Evolutionary conservation across 129 eudicot species (phyloP), one percentile per base, ranked within the genome.

Genomic region (Lonicera japonica): DNA sequence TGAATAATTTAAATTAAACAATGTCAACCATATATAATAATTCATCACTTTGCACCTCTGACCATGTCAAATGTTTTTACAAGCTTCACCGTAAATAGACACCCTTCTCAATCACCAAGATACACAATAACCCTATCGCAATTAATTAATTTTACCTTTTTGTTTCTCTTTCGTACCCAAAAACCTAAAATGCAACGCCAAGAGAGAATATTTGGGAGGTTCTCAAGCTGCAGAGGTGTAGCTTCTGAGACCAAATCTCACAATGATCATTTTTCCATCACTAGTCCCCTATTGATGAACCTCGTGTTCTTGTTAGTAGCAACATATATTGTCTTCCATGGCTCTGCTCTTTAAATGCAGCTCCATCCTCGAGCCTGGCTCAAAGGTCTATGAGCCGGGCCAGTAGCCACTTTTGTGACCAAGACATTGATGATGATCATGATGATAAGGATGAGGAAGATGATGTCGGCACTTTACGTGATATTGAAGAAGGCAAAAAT

Each of bases 181-280:
- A 14, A 18, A 72, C 14, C 50, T 1, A 43, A 14, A 4, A 58
- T 69, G 76, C 19, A 64, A 43, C 64, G 14, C 43, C 41, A 22
- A 10, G 69, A 52, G 22, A 70, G 43, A 15, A 15, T 47, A 25
- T 0, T 70, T 14, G 68, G 67, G 20, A 77, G 95, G 68, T 87
- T 80, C 52, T 83, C 87, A 8, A 87, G 95, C 58, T 87, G 95
- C 62, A 63, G 95, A 16, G 95, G 90, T 34, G 95, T 87, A 17
- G 72, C 95, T 4, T 83, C 83, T 16, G 95, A 87, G 68, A 87
- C 83, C 68, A 80, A 87, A 57, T 85, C 90, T 8, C 90, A 73
- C 46, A n/a, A 12, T 6, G 73, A 80, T 70, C 95, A 79, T 14
- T 87, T 87, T 55, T 64, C 79, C 24, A 47, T 78, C n/a, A 73